Base-by-base conservation (phyloP, 257 asterid genomes). In the Cruciata laevipes region DNA sequence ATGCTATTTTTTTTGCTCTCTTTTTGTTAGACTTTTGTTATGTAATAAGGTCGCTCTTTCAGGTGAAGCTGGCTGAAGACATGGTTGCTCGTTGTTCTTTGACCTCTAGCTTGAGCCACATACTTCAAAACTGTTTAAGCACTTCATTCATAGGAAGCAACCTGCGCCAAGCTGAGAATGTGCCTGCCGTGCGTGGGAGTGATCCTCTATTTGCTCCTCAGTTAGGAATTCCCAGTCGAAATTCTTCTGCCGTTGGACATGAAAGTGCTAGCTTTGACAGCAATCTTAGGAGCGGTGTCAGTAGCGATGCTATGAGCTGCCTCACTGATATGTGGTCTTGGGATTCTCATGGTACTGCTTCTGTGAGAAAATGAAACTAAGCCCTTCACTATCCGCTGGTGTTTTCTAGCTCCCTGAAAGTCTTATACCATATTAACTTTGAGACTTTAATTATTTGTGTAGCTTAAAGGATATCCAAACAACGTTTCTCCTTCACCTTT, bases 1-100 rank as follows among this genome's bases (percentile, higher is more conserved):
- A 63, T 37, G 16, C 13, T 8, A n/a, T 69, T 40, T 38, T 17
- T 11, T 8, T 35, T 17, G 27, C 18, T 7, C 9, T 21, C 1
- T 56, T 56, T 14, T 16, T 37, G 37, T 57, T 32, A 3, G 24
- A 33, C 8, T 68, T 24, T 37, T 24, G 24, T 37, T 12, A 23
- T 51, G 11, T 18, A 55, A 9, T 25, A 14, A 47, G 20, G 7
- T 21, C 14, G 2, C 60, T 12, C 5, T 21, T 67, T 23, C 76
- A 90, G 96, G 98, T 92, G 81, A 92, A 88, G 74, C 83, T 89
- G 76, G 98, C 96, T 0, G 95, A 92, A 74, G 98, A 87, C 25
- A 78, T 83, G 93, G 90, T 90, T 16, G 74, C 91, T 35, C 90
- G 97, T 4, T 95, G 96, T 70, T 80, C 96, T 2, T 71, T 87